Evolutionary conservation across 2,329 filamentous ascomycete genomes (phyloP), one percentile per base, ranked within the genome.

Genomic region (Neoscytalidium dimidiatum): DNA sequence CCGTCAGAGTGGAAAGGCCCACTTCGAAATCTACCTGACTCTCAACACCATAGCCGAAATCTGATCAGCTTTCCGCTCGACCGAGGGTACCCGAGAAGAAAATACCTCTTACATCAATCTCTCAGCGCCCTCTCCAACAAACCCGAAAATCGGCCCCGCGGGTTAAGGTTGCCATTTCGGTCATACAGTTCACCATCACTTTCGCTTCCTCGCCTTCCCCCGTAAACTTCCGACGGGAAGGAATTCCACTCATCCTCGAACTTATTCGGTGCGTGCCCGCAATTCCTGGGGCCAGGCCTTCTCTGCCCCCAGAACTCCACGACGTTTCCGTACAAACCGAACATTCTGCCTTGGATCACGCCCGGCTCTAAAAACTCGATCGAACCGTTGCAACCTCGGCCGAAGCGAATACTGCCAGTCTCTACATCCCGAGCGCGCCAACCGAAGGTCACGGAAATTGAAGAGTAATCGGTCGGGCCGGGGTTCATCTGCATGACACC

Each of bases 401-500:
- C 75, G 56, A 79, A 78, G 7, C 53, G 65, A 44, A 76, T 26
- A 17, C 67, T 41, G 0, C 71, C 67, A 0, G 64, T 69, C 5
- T 74, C 63, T n/a, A 62, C 56, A 60, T 78, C 70, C 3, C 70
- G 67, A 17, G 76, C 69, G 9, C 76, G 75, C 75, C 75, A 78
- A 7, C 71, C 71, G 33, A 72, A 71, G 14, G 41, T 48, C 2
- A 64, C 29, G 17, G 41, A 13, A 1, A 13, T 2, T 3, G 11
- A 21, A 7, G 51, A 64, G 23, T 56, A 64, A 21, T 28, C 21
- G 0, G 53, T 66, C 26, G 67, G 71, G 5, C 62, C 68, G 13
- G 67, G 69, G 29, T 69, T 66, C 63, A 84, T 73, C 35, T 74
- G 73, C n/a, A 85, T 70, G 3, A 85, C 70, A 1, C 82, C 81